Evolutionary conservation across 305 asterid genomes (phyloP), one percentile per base, ranked within the genome.

Genomic region (Plantago rigida): DNA sequence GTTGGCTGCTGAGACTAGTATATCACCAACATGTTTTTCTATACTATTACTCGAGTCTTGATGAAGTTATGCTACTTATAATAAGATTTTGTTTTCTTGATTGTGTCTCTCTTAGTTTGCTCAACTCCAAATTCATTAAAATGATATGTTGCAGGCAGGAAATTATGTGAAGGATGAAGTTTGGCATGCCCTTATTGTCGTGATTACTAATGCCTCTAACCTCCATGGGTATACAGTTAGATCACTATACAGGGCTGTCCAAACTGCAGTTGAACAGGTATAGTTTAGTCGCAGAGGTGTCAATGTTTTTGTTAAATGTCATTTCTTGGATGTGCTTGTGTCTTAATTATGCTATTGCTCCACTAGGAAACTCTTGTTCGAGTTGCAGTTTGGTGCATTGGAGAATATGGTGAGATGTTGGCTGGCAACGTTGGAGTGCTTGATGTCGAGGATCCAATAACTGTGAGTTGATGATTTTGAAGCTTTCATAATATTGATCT

Each of bases 371-470:
- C 82, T 68, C 99, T 92, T 69, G 84, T 86, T 69, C 84, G 95
- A 71, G 97, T 89, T 75, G 86, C 92, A 46, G 94, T 92, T 71
- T 92, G 99, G 99, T 92, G 97, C 81, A 82, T 89, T 28, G 99
- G 99, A 70, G 99, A 92, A 79, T 92, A 84, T 66, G 99, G 94
- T 51, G 99, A 93, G 69, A 73, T 93, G 84, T 78, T 93, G 80
- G 81, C 85, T 65, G 73, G 75, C 63, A 82, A 80, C 73, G 67
- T 75, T 19, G 97, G 89, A 75, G 66, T 87, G 84, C 94, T 89
- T 70, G 86, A 81, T 73, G 58, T 67, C 41, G 99, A 93, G 77
- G 89, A 84, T 56, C 99, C 89, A 63, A 67, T 89, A 63, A 89
- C 90, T 6, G 99, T 93, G 81, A 79, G 97, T 92, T 77, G 69